Evolutionary conservation across 2,329 filamentous ascomycete species (phyloP).

Genomic region (Phaeosphaeria sp.): DNA sequence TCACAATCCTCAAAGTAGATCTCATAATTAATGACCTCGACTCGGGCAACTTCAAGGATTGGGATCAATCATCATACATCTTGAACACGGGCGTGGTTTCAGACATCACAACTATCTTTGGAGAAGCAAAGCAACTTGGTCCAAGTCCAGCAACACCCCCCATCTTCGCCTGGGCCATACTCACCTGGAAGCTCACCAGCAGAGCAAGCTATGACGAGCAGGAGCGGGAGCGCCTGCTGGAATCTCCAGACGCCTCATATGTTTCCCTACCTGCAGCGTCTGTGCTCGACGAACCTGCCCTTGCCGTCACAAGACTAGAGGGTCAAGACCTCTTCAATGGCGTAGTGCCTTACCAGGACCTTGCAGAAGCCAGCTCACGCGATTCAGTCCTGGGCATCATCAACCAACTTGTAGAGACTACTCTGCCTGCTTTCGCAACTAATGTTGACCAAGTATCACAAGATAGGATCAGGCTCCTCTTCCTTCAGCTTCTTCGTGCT

Average conservation of each 20-base stretch:
- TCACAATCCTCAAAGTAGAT: conserved; percentile 74
- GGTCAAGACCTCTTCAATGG: conserved; percentile 34
- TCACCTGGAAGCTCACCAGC: conserved; percentile 50
- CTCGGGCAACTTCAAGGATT: conserved; percentile 30
- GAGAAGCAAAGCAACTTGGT: conserved; percentile 60
- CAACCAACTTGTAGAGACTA: conserved; percentile 32
- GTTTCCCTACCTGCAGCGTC: conserved; percentile 20
- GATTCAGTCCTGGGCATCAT: conserved; percentile 34
- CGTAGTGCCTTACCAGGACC: conserved; percentile 30
- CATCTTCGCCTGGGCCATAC: conserved; percentile 80
- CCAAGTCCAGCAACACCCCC: conserved; percentile 73
- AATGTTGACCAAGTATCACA: conserved; percentile 61
- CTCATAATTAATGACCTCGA: conserved; percentile 60
- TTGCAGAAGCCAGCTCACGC: conserved; percentile 33
- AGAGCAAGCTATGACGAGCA: conserved; percentile 32
- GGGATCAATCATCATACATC: conserved; percentile 65
- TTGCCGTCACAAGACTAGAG: conserved; percentile 30
- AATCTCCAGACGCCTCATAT: conserved; percentile 20
- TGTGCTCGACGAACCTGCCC: conserved; percentile 36
- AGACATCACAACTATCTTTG: conserved; percentile 74
- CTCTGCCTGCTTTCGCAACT: conserved; percentile 53
- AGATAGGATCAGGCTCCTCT: conserved; percentile 66
- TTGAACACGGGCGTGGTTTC: conserved; percentile 73
- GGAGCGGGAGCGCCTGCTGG: conserved; percentile 35
- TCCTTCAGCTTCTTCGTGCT: conserved; percentile 74